Evolutionary conservation across 805 yeast genomes (phyloP), one percentile per base, ranked within the genome.

Genomic region (Wickerhamiella lipophila): DNA sequence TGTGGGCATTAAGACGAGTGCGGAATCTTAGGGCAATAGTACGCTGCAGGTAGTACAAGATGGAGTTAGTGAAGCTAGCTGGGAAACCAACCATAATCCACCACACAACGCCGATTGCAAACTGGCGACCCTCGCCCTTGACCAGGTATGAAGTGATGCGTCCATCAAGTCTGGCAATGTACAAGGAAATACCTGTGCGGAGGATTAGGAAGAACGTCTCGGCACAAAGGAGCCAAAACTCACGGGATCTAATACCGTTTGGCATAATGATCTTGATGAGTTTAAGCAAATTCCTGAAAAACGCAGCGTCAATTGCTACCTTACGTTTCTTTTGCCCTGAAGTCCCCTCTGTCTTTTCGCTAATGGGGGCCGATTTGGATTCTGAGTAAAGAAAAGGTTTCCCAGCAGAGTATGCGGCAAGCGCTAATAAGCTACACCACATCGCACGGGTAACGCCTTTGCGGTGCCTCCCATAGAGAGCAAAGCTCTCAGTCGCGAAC

Each of bases 41-140:
- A 25, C 64, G 61, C 53, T 64, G 70, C n/a, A 67, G 50, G 50
- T 62, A 65, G 42, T 58, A 58, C 47, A 87, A 71, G 48, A 83
- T 63, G 0, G 94, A 76, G 58, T 87, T 85, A 8, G 83, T 79
- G 26, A 83, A 59, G 2, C 95, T 75, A 1, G 95, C 92, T 0
- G 97, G 97, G 8, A 86, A 62, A 9, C 96, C 95, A 12, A 88
- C 69, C 13, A 77, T 57, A 80, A 88, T 76, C 96, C 96, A 88
- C 58, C 76, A 70, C 1, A 74, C 68, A 49, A 87, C 64, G 25
- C 81, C 72, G 52, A 73, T 72, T 50, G 79, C 67, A 58, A 88
- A 87, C 41, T 70, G 71, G 42, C 72, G 69, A 53, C 86, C 81
- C 46, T 73, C 72, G 53, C 81, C 84, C 36, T 81, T 74, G 25